A percentile compares a stretch with the other conserved stretches of the same genome.
Conservation (phyloP, 306 rosid species). For the Morella rubra region DNA sequence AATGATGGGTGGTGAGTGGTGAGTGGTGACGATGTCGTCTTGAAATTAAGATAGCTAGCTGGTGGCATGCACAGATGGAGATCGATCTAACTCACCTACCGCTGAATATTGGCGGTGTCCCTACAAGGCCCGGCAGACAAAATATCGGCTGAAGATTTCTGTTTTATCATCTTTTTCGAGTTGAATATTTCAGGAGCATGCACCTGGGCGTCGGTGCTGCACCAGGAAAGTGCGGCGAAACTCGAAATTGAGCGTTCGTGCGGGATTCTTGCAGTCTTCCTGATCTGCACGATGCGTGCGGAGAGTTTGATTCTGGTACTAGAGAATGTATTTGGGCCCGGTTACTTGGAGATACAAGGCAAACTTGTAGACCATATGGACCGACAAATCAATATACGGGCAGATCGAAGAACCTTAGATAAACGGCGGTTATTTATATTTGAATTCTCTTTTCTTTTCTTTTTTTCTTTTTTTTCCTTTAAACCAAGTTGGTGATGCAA, state of each 20-base stretch:
- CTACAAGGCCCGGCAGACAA: constrained; percentile 39
- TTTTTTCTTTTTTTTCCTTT: no score
- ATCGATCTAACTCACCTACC: constrained; percentile 43
- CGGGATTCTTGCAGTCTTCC: neutral
- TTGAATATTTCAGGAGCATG: constrained; percentile 8
- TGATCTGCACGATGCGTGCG: neutral
- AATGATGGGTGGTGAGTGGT: constrained; percentile 15
- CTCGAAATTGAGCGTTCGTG: constrained; percentile 6
- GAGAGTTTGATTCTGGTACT: no score
- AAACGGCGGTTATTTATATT: no score
- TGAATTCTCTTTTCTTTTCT: no score
- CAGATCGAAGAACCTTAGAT: no score
- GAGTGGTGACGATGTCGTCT: constrained; percentile 52
- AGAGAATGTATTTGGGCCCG: no score
- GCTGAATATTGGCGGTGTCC: constrained; percentile 54
- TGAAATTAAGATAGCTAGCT: constrained; percentile 24
- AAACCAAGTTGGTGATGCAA: no score
- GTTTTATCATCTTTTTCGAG: constrained; percentile 24
- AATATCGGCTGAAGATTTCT: constrained; percentile 18
- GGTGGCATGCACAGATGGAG: no score
- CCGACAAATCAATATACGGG: no score
- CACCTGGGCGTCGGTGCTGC: constrained; percentile 47
- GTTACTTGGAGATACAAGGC: no score
- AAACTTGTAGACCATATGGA: no score
- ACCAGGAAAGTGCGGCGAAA: constrained; percentile 33